Evolutionary conservation across 768 basidiomycete species (phyloP).

Genomic region (Floccularia luteovirens): DNA sequence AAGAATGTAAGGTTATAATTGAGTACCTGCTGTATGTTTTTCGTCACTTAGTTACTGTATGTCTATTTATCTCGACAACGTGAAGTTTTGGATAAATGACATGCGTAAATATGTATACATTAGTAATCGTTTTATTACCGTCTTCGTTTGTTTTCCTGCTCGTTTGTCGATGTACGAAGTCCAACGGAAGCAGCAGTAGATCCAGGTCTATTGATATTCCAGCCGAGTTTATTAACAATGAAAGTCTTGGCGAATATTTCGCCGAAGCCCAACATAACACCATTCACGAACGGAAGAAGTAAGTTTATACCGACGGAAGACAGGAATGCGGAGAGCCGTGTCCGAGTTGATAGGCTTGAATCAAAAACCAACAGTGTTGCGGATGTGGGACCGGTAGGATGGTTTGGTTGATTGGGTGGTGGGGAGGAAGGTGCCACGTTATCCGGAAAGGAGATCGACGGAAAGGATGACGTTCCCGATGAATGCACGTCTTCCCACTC

Average conservation of each 20-base stretch:
- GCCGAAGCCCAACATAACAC: slow-evolving; percentile 95
- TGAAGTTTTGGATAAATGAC: not conserved
- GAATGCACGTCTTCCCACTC: slow-evolving; percentile 73
- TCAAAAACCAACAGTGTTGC: slow-evolving; percentile 71
- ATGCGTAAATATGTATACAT: not conserved
- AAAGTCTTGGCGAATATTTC: slow-evolving; percentile 86
- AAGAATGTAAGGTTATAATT: slow-evolving; percentile 55
- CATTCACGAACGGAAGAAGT: slow-evolving; percentile 83
- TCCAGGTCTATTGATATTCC: slow-evolving; percentile 28
- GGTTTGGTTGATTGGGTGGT: slow-evolving; percentile 12
- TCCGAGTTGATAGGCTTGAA: slow-evolving; percentile 52
- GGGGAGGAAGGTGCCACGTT: slow-evolving; percentile 46
- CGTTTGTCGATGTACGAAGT: slow-evolving; percentile 14
- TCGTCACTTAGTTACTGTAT: slow-evolving; percentile 2
- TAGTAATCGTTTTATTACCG: not conserved
- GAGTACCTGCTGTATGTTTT: not conserved
- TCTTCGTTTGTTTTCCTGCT: slow-evolving; percentile 2
- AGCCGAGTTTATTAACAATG: slow-evolving; percentile 48
- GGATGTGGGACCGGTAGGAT: slow-evolving; percentile 26
- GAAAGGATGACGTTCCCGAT: slow-evolving; percentile 57
- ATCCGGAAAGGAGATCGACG: slow-evolving; percentile 74
- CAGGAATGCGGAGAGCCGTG: slow-evolving; percentile 60
- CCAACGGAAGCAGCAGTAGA: slow-evolving; percentile 30
- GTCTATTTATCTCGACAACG: not conserved
- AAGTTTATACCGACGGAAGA: slow-evolving; percentile 81